Conservation (phyloP, 176 grass and related monocot genomes). For the Carex parvula region DNA sequence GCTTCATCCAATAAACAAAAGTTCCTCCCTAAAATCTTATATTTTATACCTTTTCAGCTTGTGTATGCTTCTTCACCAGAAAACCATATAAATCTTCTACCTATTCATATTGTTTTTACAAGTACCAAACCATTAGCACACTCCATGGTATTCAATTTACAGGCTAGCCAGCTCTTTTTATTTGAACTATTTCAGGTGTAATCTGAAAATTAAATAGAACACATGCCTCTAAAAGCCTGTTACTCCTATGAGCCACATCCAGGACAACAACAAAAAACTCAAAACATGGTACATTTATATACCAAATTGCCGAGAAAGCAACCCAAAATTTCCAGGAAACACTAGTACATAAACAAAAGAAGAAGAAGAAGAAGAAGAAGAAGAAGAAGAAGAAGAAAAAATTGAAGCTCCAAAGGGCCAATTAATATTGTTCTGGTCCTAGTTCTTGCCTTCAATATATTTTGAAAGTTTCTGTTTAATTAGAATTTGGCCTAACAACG, state of each 20-base stretch:
- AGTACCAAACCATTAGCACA: background rate
- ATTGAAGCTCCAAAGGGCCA: background rate
- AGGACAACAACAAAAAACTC: background rate
- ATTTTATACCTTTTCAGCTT: background rate
- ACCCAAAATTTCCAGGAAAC: background rate
- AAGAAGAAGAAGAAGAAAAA: background rate
- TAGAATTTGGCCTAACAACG: background rate
- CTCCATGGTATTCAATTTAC: background rate
- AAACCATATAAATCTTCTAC: background rate
- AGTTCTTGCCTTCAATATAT: background rate
- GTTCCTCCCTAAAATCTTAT: background rate
- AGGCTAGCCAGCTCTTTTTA: background rate
- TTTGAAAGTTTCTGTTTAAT: background rate
- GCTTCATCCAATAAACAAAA: background rate
- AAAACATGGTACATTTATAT: background rate
- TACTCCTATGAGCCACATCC: background rate
- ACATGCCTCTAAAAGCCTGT: background rate
- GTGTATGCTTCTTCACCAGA: background rate
- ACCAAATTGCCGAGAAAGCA: background rate
- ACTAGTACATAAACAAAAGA: background rate
- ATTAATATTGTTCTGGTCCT: background rate
- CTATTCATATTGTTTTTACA: slow-evolving; percentile 4
- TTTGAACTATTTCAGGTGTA: background rate
- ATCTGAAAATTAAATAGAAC: background rate
- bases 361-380: background rate